phyloP scores from a whole-genome alignment of 768 basidiomycete species.

The Phlebiopsis gigantea region DNA sequence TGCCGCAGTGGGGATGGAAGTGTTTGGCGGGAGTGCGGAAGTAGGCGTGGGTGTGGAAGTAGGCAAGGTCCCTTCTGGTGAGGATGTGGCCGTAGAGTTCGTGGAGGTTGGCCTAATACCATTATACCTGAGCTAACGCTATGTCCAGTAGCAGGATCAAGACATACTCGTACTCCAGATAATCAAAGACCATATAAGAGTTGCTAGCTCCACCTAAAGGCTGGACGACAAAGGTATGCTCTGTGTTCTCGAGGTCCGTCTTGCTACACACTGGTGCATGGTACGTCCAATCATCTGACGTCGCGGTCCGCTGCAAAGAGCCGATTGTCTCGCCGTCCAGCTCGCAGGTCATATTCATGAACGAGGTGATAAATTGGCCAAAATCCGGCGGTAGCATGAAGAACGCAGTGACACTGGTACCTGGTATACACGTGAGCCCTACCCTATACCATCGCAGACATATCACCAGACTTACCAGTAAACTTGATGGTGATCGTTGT shows the following conservation, averaged over 20 bases:
- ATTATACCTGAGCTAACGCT: too few relatives aligned
- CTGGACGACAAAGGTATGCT: conserved; percentile 1
- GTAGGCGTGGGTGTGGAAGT: too few relatives aligned
- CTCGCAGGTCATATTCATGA: conserved; percentile 2
- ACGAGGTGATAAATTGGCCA: not conserved
- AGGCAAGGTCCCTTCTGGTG: too few relatives aligned
- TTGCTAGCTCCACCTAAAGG: not conserved
- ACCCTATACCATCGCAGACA: not conserved
- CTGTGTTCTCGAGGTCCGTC: not conserved
- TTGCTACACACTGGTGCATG: not conserved
- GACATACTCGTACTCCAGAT: not conserved
- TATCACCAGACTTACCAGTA: not conserved
- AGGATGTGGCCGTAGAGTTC: too few relatives aligned
- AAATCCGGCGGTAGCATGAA: conserved; percentile 3
- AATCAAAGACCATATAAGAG: conserved; percentile 3
- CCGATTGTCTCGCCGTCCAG: not conserved
- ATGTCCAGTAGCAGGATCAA: too few relatives aligned
- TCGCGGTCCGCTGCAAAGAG: not conserved
- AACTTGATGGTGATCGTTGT: conserved; percentile 1
- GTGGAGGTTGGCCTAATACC: too few relatives aligned
- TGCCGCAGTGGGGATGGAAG: too few relatives aligned
- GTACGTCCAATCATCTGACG: not conserved
- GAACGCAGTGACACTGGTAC: not conserved
- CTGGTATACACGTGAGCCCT: not conserved
- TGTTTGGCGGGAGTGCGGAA: too few relatives aligned